Percentiles rank a stretch among this genome's conserved stretches.
Evolutionary conservation across 73 alveolate genomes (phyloP).

Genomic region (Blepharisma stoltei): DNA sequence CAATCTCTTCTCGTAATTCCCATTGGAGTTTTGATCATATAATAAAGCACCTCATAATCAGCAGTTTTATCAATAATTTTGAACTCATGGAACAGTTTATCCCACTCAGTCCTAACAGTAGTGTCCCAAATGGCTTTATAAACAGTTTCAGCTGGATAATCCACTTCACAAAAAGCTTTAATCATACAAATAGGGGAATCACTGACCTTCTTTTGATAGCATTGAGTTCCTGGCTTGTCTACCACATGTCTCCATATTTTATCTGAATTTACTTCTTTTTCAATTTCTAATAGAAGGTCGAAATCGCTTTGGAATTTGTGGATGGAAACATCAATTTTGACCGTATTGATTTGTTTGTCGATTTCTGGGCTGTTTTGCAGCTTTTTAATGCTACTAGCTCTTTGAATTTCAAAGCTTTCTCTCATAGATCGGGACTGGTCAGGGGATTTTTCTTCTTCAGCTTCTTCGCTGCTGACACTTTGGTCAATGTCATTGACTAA

Average conservation of each 20-base stretch:
- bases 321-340: background rate
- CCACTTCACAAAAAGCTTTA: conserved; percentile 23
- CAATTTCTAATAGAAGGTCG: conserved; percentile 18
- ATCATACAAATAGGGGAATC: conserved; percentile 26
- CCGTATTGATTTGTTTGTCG: background rate
- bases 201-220: background rate
- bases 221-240: conserved; percentile 15
- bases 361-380: background rate
- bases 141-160: conserved; percentile 26
- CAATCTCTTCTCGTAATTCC: conserved; percentile 47
- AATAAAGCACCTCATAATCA: conserved; percentile 37
- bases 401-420: background rate
- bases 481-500: background rate
- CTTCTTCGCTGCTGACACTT: background rate
- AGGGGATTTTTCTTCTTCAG: background rate
- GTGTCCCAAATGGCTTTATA: conserved; percentile 43
- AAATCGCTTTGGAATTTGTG: background rate
- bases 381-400: background rate
- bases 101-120: conserved; percentile 41
- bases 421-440: background rate
- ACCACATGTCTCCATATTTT: conserved; percentile 16
- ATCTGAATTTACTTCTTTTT: background rate
- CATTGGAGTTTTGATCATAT: conserved; percentile 42
- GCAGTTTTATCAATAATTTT: conserved; percentile 36
- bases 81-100: conserved; percentile 36